Conservation (phyloP, 169 alveolate species). For the Plasmodium coatneyi region DNA sequence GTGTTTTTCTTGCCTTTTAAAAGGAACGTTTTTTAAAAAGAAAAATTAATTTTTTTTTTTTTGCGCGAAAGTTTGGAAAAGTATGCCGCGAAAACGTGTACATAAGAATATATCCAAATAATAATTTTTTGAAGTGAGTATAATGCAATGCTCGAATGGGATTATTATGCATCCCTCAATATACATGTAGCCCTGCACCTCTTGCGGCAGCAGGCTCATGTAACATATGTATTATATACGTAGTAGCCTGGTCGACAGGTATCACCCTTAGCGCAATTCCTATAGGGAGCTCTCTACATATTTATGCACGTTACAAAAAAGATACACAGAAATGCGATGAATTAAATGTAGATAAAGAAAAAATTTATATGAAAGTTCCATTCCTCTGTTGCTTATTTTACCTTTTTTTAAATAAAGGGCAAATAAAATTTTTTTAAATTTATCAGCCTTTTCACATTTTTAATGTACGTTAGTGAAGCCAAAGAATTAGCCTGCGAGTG, state of each 20-base stretch:
- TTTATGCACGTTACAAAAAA: background rate
- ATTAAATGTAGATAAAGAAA: background rate
- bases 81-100: background rate
- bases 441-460: background rate
- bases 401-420: background rate
- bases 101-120: background rate
- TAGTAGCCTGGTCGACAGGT: background rate
- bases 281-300: background rate
- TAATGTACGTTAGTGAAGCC: background rate
- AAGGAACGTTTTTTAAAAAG: background rate
- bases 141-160: background rate
- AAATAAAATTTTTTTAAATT: background rate
- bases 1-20: background rate
- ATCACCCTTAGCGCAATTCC: background rate
- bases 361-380: background rate
- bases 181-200: background rate
- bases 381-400: background rate
- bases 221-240: background rate
- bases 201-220: background rate
- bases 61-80: background rate
- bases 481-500: background rate
- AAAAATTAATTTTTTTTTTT: background rate
- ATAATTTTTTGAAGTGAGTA: background rate
- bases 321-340: background rate
- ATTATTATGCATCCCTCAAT: background rate